Percentiles rank a stretch among this genome's conserved stretches.
Evolutionary conservation across 345 rosid species (phyloP).

Genomic region (Brassica carinata): DNA sequence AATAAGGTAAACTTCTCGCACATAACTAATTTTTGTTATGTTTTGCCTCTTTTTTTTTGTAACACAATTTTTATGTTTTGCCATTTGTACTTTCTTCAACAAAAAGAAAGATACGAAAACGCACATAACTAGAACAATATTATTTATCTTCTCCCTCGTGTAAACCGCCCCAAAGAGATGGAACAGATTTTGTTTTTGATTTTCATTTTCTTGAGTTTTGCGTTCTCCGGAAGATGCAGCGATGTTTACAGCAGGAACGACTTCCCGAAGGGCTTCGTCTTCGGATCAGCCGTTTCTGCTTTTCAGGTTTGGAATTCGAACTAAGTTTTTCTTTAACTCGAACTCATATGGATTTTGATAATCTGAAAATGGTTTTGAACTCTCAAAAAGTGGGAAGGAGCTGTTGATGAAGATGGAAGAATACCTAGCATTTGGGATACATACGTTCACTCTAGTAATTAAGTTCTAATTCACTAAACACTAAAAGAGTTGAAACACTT

Average conservation of each 20-base stretch:
- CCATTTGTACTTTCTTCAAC: neutral
- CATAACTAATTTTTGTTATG: neutral
- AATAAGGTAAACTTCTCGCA: neutral
- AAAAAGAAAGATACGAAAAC: neutral
- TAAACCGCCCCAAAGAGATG: neutral
- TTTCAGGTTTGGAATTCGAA: slow-evolving; percentile 46
- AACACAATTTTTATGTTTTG: neutral
- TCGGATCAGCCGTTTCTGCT: slow-evolving; percentile 58
- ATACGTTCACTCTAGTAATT: slow-evolving; percentile 45
- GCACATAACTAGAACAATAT: neutral
- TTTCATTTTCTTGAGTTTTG: neutral
- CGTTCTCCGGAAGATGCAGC: slow-evolving; percentile 5
- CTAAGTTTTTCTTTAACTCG: neutral
- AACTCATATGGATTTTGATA: neutral
- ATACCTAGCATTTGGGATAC: slow-evolving; percentile 62
- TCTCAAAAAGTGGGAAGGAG: slow-evolving; percentile 50
- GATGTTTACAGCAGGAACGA: slow-evolving; percentile 47
- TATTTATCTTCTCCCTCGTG: neutral
- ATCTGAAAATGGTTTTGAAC: neutral
- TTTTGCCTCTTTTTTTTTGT: neutral
- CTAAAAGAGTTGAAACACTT: neutral
- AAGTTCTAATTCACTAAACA: neutral
- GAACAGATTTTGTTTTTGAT: neutral
- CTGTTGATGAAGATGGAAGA: slow-evolving; percentile 60
- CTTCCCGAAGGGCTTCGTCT: slow-evolving; percentile 57